These are phyloP conservation scores for Trypanosoma lewisi DNA, from an alignment of 208 protist genomes.

Conservation along the genomic window DNA sequence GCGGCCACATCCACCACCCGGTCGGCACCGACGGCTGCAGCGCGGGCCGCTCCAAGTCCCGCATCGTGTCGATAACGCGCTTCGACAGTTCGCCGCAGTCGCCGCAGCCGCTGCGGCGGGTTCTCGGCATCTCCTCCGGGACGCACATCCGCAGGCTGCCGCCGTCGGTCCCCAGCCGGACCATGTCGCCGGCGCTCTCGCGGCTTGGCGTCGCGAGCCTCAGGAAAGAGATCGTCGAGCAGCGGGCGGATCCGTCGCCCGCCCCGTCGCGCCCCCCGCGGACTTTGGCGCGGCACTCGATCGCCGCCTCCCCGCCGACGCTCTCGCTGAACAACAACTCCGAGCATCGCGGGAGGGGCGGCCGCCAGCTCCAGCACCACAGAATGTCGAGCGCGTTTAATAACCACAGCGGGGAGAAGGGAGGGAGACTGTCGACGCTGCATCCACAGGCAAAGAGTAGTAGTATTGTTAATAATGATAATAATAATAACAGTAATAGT, in stretches of 20 bases:
- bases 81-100: conserved; percentile 7
- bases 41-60: not conserved
- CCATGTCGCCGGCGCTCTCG: conserved; percentile 6
- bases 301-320: conserved; percentile 9
- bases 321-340: not conserved
- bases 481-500: too few species aligned
- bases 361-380: conserved; percentile 5
- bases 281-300: conserved; percentile 1
- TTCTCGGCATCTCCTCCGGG: conserved; percentile 47
- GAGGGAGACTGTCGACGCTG: not conserved
- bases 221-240: conserved; percentile 31
- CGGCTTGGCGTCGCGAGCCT: conserved; percentile 4
- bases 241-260: conserved; percentile 40
- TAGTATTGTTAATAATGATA: too few species aligned
- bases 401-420: not conserved
- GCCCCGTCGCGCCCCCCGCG: conserved; percentile 48
- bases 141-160: conserved; percentile 74
- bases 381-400: conserved; percentile 4
- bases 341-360: conserved; percentile 1
- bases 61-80: not conserved
- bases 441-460: not conserved
- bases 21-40: not conserved
- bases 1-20: not conserved
- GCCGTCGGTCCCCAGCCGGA: conserved; percentile 36
- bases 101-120: conserved; percentile 3